These are phyloP conservation scores for Leccinum subtestaceum DNA, from an alignment of 768 basidiomycete genomes.

Conservation along the genomic window DNA sequence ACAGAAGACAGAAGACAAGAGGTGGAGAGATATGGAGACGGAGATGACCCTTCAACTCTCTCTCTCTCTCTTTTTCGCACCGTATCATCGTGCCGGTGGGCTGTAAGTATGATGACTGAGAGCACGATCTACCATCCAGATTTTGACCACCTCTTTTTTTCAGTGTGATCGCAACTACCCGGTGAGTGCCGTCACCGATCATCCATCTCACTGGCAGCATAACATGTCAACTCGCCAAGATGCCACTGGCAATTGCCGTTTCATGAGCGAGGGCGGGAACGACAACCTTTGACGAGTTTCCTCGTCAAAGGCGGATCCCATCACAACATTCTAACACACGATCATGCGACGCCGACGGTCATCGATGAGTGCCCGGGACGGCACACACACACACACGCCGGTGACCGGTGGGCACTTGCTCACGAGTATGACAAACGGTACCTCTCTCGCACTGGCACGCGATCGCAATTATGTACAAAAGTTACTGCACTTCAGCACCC, in stretches of 20 bases:
- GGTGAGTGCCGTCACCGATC: neutral
- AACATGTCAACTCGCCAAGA: neutral
- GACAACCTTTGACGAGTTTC: neutral
- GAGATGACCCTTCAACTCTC: neutral
- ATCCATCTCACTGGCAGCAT: neutral
- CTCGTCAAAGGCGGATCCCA: neutral
- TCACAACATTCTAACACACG: neutral
- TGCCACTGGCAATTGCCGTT: neutral
- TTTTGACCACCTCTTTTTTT: neutral
- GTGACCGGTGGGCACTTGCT: neutral
- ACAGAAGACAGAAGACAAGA: neutral
- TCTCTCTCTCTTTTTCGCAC: neutral
- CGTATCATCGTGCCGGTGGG: neutral
- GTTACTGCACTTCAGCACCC: neutral
- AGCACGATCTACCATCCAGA: neutral
- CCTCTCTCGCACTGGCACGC: neutral
- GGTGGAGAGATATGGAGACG: neutral
- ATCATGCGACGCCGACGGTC: neutral
- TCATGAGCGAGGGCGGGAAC: neutral
- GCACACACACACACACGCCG: neutral
- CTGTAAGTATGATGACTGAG: neutral
- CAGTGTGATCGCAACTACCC: neutral
- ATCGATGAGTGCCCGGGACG: neutral
- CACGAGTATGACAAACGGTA: neutral
- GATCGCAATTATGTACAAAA: neutral